Evolutionary conservation across 805 yeast genomes (phyloP), one percentile per base, ranked within the genome.

Genomic region (Pichia insulana): DNA sequence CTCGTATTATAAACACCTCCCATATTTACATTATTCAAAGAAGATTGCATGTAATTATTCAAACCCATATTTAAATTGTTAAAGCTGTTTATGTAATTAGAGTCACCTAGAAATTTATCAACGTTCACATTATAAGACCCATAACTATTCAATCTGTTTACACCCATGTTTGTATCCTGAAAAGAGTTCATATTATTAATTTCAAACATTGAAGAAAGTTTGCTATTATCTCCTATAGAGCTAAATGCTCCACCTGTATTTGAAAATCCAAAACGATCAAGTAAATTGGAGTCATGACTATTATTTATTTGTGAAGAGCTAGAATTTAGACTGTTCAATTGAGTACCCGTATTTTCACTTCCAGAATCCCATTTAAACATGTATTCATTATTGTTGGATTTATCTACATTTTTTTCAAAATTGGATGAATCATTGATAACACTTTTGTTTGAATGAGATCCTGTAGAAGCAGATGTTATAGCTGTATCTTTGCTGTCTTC

Each of bases 371-470:
- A 16, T 36, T 36, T 13, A 7, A 9, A 20, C 3, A 11, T 26
- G 4, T 20, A 8, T 13, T 26, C 19, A 4, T 17, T 26, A 17
- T 17, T 16, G 15, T 25, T 25, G 18, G 17, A 15, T 3, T 8
- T 5, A 13, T 35, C 15, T 11, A 22, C 8, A 8, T 25, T 35
- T 16, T 25, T 36, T 19, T 5, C 7, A 7, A 4, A 17, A 19
- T 12, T 9, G 8, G 20, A 11, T 28, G 27, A 12, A 6, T 16
- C n/a, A 9, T 36, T 40, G 44, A 41, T 44, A 41, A 34, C 40
- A 40, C 44, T 43, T 35, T 35, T 43, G 39, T 43, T 43, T 39
- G 43, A 42, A 43, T 31, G 16, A 18, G 28, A 15, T 26, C 16
- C 10, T 27, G 11, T 19, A 15, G 34, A 19, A 28, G 9, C 22